Evolutionary conservation across 139 green algal species (phyloP).

Genomic region (Chlorella sp.): DNA sequence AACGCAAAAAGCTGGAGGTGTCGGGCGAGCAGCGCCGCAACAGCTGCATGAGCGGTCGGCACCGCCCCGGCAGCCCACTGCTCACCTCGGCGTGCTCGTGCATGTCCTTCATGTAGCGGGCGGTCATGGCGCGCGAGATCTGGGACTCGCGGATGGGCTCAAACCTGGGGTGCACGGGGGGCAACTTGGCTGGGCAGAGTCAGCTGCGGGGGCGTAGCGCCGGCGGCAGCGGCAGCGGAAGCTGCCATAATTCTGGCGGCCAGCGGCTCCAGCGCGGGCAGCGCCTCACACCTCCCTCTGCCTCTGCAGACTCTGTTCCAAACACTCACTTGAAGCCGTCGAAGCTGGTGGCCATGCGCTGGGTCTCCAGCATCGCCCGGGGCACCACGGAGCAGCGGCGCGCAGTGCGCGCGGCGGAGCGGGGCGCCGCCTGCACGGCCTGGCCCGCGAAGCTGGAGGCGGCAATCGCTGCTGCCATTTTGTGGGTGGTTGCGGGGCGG

Average conservation of each 20-base stretch:
- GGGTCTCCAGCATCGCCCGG: constrained; percentile 22
- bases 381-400: background rate
- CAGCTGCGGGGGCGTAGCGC: too few relatives aligned
- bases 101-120: constrained; percentile 94
- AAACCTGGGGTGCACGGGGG: constrained; percentile 58
- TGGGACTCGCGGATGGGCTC: constrained; percentile 79
- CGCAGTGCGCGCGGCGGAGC: background rate
- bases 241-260: too few relatives aligned
- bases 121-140: constrained; percentile 87
- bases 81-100: constrained; percentile 84
- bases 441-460: constrained; percentile 24
- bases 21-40: too few relatives aligned
- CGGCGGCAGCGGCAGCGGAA: background rate
- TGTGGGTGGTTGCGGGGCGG: too few relatives aligned
- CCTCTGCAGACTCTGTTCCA: too few relatives aligned
- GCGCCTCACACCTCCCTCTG: too few relatives aligned
- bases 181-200: too few relatives aligned
- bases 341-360: constrained; percentile 38
- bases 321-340: constrained; percentile 41
- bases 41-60: too few relatives aligned
- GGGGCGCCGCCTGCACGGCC: background rate
- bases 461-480: background rate
- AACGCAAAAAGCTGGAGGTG: too few relatives aligned
- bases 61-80: too few relatives aligned
- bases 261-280: too few relatives aligned